Conservation (phyloP, 2,329 filamentous ascomycete genomes). For the Neofusicoccum kwambonambiense region DNA sequence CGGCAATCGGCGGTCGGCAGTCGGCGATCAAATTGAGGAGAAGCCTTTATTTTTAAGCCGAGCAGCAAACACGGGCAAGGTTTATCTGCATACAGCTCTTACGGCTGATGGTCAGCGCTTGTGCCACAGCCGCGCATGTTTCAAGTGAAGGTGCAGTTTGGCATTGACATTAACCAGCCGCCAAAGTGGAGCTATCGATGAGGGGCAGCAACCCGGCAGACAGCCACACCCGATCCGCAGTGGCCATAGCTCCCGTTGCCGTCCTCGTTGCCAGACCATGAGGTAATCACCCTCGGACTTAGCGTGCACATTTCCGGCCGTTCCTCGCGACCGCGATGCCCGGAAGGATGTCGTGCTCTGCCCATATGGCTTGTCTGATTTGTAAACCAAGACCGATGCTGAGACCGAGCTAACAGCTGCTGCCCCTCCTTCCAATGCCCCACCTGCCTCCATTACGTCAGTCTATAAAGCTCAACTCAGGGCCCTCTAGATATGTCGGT, state of each 20-base stretch:
- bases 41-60: too few species aligned
- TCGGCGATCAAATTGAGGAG: too few species aligned
- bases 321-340: neutral
- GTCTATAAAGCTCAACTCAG: neutral
- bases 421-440: neutral
- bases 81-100: too few species aligned
- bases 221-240: neutral
- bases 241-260: constrained; percentile 3
- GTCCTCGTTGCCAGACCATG: neutral
- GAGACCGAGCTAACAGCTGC: neutral
- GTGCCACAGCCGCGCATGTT: too few species aligned
- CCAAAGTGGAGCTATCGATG: too few species aligned
- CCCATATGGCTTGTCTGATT: neutral
- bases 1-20: too few species aligned
- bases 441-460: neutral
- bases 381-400: neutral
- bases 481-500: neutral
- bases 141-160: too few species aligned
- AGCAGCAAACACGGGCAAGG: too few species aligned
- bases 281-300: neutral
- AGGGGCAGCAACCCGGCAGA: neutral
- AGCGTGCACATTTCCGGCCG: neutral
- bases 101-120: too few species aligned
- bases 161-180: too few species aligned
- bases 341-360: neutral